A percentile compares a stretch with the other conserved stretches of the same genome.
These are phyloP conservation scores for Moesziomyces antarcticus DNA, from an alignment of 1,284 basidiomycete species.

Conservation along the genomic window DNA sequence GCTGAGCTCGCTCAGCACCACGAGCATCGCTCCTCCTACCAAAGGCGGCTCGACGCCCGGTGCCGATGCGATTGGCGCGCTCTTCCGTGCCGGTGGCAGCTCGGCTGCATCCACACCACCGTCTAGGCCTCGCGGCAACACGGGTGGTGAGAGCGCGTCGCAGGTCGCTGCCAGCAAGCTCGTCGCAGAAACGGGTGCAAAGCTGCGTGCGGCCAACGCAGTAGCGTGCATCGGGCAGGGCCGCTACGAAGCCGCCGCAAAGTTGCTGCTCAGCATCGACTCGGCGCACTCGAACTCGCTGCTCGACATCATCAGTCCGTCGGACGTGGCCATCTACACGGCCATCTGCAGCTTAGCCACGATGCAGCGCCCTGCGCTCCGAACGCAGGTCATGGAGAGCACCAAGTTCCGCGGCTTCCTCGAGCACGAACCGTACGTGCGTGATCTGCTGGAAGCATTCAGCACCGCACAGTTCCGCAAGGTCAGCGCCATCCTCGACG, in stretches of 20 bases:
- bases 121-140: neutral
- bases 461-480: slow-evolving; percentile 83
- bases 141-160: slow-evolving; percentile 22
- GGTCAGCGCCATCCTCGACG: slow-evolving; percentile 78
- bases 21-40: slow-evolving; percentile 32
- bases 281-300: slow-evolving; percentile 22
- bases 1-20: slow-evolving; percentile 31
- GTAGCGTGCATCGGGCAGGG: slow-evolving; percentile 78
- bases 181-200: slow-evolving; percentile 73
- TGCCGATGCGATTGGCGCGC: slow-evolving; percentile 62
- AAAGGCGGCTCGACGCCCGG: slow-evolving; percentile 53
- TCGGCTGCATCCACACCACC: slow-evolving; percentile 13
- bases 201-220: slow-evolving; percentile 81
- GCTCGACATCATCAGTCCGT: slow-evolving; percentile 76
- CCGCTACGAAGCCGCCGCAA: slow-evolving; percentile 80
- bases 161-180: slow-evolving; percentile 33
- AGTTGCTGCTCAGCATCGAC: slow-evolving; percentile 77
- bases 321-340: slow-evolving; percentile 85
- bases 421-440: slow-evolving; percentile 84
- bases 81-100: slow-evolving; percentile 62
- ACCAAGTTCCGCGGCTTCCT: slow-evolving; percentile 79
- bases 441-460: slow-evolving; percentile 84
- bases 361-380: slow-evolving; percentile 77
- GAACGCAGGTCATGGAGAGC: slow-evolving; percentile 76
- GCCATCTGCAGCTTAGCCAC: slow-evolving; percentile 82